phyloP scores from a whole-genome alignment of 2,329 filamentous ascomycete genomes.

The Mycocentrospora acerina region DNA sequence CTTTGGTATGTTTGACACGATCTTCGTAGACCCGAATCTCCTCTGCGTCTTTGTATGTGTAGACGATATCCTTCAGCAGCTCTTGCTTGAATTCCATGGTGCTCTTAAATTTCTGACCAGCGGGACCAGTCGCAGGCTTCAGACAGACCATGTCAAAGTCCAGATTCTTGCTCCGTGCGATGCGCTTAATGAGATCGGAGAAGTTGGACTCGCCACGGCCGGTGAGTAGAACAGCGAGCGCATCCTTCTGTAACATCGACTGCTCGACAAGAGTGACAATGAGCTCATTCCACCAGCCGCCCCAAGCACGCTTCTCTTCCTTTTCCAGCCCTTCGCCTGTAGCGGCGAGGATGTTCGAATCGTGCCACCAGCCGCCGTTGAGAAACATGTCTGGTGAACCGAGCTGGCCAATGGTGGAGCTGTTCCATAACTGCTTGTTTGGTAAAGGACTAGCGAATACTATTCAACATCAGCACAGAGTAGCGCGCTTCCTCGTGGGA shows the following conservation, averaged over 20 bases:
- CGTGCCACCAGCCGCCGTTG: conserved; percentile 97
- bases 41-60: conserved; percentile 80
- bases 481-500: conserved; percentile 3
- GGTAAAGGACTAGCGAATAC: conserved; percentile 91
- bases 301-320: conserved; percentile 83
- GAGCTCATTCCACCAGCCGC: conserved; percentile 95
- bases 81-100: conserved; percentile 94
- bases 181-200: conserved; percentile 75
- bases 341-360: conserved; percentile 78
- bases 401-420: conserved; percentile 73
- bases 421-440: conserved; percentile 84
- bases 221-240: conserved; percentile 82
- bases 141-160: conserved; percentile 86
- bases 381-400: conserved; percentile 74
- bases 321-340: conserved; percentile 80
- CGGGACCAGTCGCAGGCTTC: conserved; percentile 81
- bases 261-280: conserved; percentile 77
- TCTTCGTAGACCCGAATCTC: conserved; percentile 75
- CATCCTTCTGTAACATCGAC: conserved; percentile 81
- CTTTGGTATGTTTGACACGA: conserved; percentile 67
- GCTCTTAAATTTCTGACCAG: conserved; percentile 72
- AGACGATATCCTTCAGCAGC: conserved; percentile 76
- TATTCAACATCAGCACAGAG: conserved; percentile 39
- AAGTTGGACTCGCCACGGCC: conserved; percentile 80
- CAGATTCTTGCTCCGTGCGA: conserved; percentile 73